Evolutionary conservation across 257 asterid genomes (phyloP).

Genomic region (Solanum lignicaule): DNA sequence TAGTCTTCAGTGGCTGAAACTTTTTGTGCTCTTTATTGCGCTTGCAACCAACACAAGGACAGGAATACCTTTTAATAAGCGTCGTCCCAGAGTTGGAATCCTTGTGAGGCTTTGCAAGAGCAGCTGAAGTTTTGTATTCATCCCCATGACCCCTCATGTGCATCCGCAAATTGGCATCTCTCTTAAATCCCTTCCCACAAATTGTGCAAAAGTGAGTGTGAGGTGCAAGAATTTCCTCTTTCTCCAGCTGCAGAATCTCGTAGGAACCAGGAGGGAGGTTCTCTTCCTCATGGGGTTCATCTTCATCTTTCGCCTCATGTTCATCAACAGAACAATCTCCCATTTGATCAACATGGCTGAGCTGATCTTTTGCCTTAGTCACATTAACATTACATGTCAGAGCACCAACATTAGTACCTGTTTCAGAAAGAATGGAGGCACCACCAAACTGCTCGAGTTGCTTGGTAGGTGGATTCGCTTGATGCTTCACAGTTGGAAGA

Average conservation of each 20-base stretch:
- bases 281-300: conserved; percentile 80
- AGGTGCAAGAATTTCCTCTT: conserved; percentile 93
- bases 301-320: conserved; percentile 73
- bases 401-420: neutral
- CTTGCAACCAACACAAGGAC: conserved; percentile 85
- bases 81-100: conserved; percentile 47
- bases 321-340: conserved; percentile 33
- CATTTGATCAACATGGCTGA: conserved; percentile 18
- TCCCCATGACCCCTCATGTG: conserved; percentile 99
- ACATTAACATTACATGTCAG: conserved; percentile 11
- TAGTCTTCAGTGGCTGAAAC: conserved; percentile 82
- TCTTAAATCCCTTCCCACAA: conserved; percentile 87
- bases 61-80: conserved; percentile 72
- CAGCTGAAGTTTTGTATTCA: conserved; percentile 91
- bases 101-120: conserved; percentile 78
- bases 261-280: conserved; percentile 84
- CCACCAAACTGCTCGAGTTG: conserved; percentile 28
- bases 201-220: conserved; percentile 91
- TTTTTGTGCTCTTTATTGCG: conserved; percentile 82
- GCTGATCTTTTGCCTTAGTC: conserved; percentile 40
- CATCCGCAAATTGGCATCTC: conserved; percentile 93
- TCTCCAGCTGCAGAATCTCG: conserved; percentile 85
- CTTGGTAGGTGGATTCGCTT: conserved; percentile 15
- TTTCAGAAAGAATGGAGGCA: neutral
- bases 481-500: conserved; percentile 57